Base-by-base conservation (phyloP, 768 basidiomycete species). In the Porphyrellus cyaneotinctus region DNA sequence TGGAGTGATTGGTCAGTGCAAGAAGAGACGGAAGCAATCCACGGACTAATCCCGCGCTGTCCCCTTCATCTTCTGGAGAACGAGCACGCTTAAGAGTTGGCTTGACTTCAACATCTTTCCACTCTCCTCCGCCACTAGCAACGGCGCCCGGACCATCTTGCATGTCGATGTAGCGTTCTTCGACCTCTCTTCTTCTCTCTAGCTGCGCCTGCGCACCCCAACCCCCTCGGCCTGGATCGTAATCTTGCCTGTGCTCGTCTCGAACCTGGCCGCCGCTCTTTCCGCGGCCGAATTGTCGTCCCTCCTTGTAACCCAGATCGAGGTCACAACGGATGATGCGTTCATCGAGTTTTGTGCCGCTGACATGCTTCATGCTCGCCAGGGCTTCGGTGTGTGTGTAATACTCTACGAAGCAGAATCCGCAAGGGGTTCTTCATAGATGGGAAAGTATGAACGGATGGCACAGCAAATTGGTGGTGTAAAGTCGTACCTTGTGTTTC, bases 331-430 rank as follows among this genome's bases (percentile, higher is more conserved):
- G 88, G 57, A 99, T 95, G 61, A 99, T 91, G 31, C 97, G 88
- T 72, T 99, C 97, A 71, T 99, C 97, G 20, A 99, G 84, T 74
- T 98, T 98, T 32, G 95, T 94, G n/a, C 95, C 97, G 46, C 90
- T 93, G 62, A 98, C 83, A 69, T 97, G 95, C 43, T 88, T 85
- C 82, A 98, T 85, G 56, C 88, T 86, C 37, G 93, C 90, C 36
- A 97, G 76, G 17, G 97, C 95, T 70, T 98, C 95, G 6, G 84
- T 78, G 64, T 97, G 93, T 11, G 91, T 91, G 68, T 97, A 98
- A 68, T 91, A 99, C 68, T 93, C 91, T 52, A 95, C 95, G 61
- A 94, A 97, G 74, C 95, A 94, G 70, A 97, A 94, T 22, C 95
- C 88, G 63, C 91, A 94, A 0, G 91, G 94, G 43, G 91, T 95